A percentile compares a stretch with the other conserved stretches of the same genome.
phyloP scores from a whole-genome alignment of 2,329 filamentous ascomycete species.

The Reticulascus tulasneorum region DNA sequence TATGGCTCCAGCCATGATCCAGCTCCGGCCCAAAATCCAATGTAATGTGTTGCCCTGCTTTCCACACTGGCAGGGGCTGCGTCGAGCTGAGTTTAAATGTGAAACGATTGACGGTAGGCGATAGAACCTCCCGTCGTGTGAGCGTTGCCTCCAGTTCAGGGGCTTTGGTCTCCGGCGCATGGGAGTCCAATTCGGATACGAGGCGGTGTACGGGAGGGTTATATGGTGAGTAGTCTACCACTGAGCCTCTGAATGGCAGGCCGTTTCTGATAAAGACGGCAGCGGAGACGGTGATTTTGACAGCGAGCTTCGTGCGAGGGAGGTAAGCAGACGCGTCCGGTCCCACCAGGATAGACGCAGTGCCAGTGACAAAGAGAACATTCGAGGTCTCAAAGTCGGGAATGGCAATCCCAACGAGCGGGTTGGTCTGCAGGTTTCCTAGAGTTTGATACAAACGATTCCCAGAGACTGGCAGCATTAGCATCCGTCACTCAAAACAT shows the following conservation, averaged over 20 bases:
- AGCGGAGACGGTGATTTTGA: slow-evolving; percentile 60
- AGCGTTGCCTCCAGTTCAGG: no score
- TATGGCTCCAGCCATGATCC: slow-evolving; percentile 73
- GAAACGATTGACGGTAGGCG: slow-evolving; percentile 65
- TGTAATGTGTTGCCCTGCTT: slow-evolving; percentile 72
- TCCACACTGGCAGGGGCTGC: slow-evolving; percentile 42
- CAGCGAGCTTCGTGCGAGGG: slow-evolving; percentile 66
- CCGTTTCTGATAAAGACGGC: slow-evolving; percentile 61
- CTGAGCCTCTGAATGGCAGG: slow-evolving; percentile 62
- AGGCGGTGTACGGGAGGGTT: slow-evolving; percentile 71
- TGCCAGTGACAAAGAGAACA: slow-evolving; percentile 71
- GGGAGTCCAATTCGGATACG: slow-evolving; percentile 42
- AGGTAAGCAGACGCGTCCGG: slow-evolving; percentile 58
- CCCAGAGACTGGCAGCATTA: slow-evolving; percentile 52
- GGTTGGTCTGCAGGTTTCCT: slow-evolving; percentile 68
- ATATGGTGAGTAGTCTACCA: slow-evolving; percentile 66
- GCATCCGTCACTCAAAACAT: neutral
- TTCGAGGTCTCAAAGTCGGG: slow-evolving; percentile 71
- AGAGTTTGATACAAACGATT: slow-evolving; percentile 82
- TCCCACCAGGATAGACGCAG: slow-evolving; percentile 62
- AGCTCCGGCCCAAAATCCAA: slow-evolving; percentile 68
- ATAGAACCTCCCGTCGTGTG: slow-evolving; percentile 53
- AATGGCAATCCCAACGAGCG: slow-evolving; percentile 64
- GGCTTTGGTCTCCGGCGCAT: slow-evolving; percentile 11
- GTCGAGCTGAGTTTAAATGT: slow-evolving; percentile 42